Evolutionary conservation across 257 asterid genomes (phyloP), one percentile per base, ranked within the genome.

Genomic region (Cynanchum wilfordii): DNA sequence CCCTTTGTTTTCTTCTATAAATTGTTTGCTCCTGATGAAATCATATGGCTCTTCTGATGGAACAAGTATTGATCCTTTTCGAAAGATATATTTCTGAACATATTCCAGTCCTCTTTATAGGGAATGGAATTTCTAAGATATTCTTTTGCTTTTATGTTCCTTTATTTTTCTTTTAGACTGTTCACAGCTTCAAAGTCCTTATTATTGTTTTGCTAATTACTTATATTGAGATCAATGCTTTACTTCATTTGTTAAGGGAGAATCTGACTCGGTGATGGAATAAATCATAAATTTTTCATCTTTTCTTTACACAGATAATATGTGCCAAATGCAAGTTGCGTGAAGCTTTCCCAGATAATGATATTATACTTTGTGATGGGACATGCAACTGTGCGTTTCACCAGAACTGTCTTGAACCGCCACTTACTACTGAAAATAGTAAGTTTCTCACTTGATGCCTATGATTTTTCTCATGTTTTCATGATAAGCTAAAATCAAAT

Each of bases 351-450:
- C 96, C 89, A 17, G 98, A 95, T 71, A 84, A 95, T 77, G 99
- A 92, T 83, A 91, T 92, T 63, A 92, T 95, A 83, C 92, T 87
- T 75, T 92, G 99, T 79, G 98, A 88, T 73, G 99, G 99, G 79
- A 87, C 99, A 71, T 95, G 99, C 82, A 90, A 88, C 81, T 76
- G 97, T 65, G 97, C 96, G 64, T 95, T 92, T 84, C 99, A 95
- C 87, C 97, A 90, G 77, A 85, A 88, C 75, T 95, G 96, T 82
- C 88, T 95, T 68, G 94, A 95, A 85, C 98, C 98, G 77, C 99
- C 99, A 24, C 67, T 95, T 70, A 70, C 84, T 75, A 87, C 96
- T 27, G 93, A 92, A 84, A 85, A 87, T 78, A 92, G 99, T 95
- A 84, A 87, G 95, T 78, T 71, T 54, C 76, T 10, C 11, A 12